Evolutionary conservation across 768 basidiomycete genomes (phyloP), one percentile per base, ranked within the genome.

Genomic region (Mycena amicta): DNA sequence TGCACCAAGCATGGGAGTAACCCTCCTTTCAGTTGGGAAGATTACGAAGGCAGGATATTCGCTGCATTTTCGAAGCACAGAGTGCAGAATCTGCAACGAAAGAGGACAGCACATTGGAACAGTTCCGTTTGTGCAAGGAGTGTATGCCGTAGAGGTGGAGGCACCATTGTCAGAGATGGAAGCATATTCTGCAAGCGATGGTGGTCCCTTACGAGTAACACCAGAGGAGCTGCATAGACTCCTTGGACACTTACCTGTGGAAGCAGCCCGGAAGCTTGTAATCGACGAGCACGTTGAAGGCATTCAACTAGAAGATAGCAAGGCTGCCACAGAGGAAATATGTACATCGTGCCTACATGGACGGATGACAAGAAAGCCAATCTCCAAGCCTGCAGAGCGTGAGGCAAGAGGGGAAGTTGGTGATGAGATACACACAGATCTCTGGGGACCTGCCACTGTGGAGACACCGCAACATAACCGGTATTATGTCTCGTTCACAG

Each of bases 401-500:
- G 50, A 61, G 11, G 63, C 71, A 3, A n/a, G 49, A 22, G 50
- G 41, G 20, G 20, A 40, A 1, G 67, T 72, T 57, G 72, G 73
- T 3, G 70, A 71, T 1, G 67, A 69, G 25, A 69, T 75, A 11
- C 70, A 74, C 43, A 64, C 66, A 1, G 71, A 78, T 56, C 53
- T 78, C 2, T 77, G 74, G 72, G 74, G 75, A 15, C 73, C 73
- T 4, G 60, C 72, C 16, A 59, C 57, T 5, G 62, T 67, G 1
- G 18, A 60, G 0, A 66, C 68, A 3, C 25, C 71, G 1, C 50
- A 61, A 0, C 57, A 64, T 6, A 57, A 65, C 12, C 18, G 29
- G 0, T 77, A 77, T 52, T 72, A 71, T 43, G 57, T 67, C 16
- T 66, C 67, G 1, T 77, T 72, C 56, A 75, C 69, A 1, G 74